Base-by-base conservation (phyloP, 2,329 filamentous ascomycete genomes). In the Exserohilum turcica region DNA sequence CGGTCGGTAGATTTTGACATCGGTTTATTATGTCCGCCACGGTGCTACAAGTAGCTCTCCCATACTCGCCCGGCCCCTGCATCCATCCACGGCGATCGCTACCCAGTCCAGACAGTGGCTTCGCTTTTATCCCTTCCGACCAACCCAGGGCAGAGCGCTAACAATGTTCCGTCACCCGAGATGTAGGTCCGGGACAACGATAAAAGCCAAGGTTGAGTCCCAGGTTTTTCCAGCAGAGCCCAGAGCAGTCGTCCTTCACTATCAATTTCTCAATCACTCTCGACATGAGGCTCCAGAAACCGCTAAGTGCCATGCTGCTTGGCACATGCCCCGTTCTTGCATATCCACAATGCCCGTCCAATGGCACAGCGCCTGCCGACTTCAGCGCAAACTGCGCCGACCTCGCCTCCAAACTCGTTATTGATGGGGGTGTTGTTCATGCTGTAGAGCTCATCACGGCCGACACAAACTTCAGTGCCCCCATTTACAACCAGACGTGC, bases 401-500 rank as follows among this genome's bases (percentile, higher is more conserved):
- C 24, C 60, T 77, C 12, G 70, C 64, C 2, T 66, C 63, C 21
- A 58, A 59, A 9, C 65, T 77, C 31, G 37, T 57, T 6, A 58
- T 77, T 27, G 55, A 65, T 36, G 70, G 74, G 18, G 72, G 72
- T 13, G 72, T 70, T 1, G 66, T 78, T 13, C 68, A 69, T 52
- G 74, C 74, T 49, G 67, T 74, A 1, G 58, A 75, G 29, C 73
- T 70, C 21, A 65, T 79, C n/a, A 15, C 72, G 13, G 76, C 72
- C 10, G 76, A 76, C 6, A 76, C 75, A 5, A 78, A 76, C 43
- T 49, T 76, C 24, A 73, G 63, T 9, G 57, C 78, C 13, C 64
- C 76, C 8, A 72, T 75, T 15, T 71, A 74, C 54, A 71, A 77
- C 44, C 61, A 67, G 12, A 73, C 76, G 33, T 82, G 80, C 50